Base-by-base conservation (phyloP, 1,284 basidiomycete genomes). In the Pyrrhoderma noxium region DNA sequence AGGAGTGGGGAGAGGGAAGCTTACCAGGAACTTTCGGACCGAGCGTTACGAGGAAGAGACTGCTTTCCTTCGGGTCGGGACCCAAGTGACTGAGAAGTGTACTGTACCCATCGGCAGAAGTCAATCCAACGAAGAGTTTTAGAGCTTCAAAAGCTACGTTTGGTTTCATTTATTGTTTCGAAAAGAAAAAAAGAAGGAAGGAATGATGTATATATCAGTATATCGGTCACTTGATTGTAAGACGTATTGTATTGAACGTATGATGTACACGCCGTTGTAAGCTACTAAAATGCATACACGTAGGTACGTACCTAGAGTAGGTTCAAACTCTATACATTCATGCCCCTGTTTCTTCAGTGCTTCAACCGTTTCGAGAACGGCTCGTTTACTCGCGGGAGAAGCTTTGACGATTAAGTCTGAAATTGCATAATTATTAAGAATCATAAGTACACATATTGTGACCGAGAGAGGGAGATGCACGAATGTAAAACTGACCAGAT, bases 361-460 rank as follows among this genome's bases (percentile, higher is more conserved):
- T 5, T 79, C 74, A 4, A 91, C 77, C 3, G 85, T 79, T 63
- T 89, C 83, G n/a, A 78, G 62, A 9, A 96, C 82, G 1, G 90
- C 92, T 34, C 93, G 74, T 53, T 80, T 73, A 59, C 77, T 82
- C 1, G 87, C 89, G 3, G 93, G 93, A 2, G 88, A 89, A 1
- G 84, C 78, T 62, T 84, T 82, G 49, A 81, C 65, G 58, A 80
- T 74, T 18, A 70, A 65, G 64, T 93, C 89, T 82, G n/a, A n/a
- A n/a, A n/a, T n/a, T n/a, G 59, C 56, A 23, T 40, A n/a, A n/a
- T n/a, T n/a, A n/a, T n/a, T n/a, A n/a, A n/a, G n/a, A n/a, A n/a
- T n/a, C n/a, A n/a, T n/a, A n/a, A n/a, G n/a, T n/a, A n/a, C n/a
- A n/a, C n/a, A n/a, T n/a, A n/a, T n/a, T n/a, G n/a, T n/a, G n/a